Base-by-base conservation (phyloP, 116 monocot genomes). In the Cymodocea nodosa region DNA sequence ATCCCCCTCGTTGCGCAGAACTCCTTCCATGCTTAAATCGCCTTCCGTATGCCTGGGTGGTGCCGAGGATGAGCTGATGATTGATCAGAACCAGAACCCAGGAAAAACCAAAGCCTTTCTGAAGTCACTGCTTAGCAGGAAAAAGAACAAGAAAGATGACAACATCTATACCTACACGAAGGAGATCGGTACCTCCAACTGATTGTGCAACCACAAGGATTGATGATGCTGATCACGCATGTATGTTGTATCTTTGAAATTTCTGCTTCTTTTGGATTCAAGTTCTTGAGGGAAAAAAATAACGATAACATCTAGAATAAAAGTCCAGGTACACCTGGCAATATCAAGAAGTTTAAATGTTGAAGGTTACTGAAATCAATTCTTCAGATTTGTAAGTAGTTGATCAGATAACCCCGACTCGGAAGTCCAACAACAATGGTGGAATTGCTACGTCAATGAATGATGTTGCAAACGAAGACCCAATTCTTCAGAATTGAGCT, bases 111-210 rank as follows among this genome's bases (percentile, higher is more conserved):
- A 66, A 67, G 73, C 77, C 37, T 76, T 83, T 35, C 83, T 93
- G 57, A 88, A 88, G 76, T 44, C 83, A 15, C 63, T 93, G 59
- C 83, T 93, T 40, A 85, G 74, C 23, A 70, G 79, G 73, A 83
- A 77, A 65, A 83, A 76, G 72, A 67, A 77, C 18, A 83, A 66
- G 70, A 85, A 83, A 61, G 93, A 85, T 53, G 83, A 83, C 15
- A 81, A 62, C 59, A 37, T 82, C 64, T 75, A 77, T 54, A 70
- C 50, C 64, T 90, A 84, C 75, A 75, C 87, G 67, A 87, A 92
- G 66, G 91, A 57, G 4, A 23, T 23, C 24, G 11, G 14, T 23
- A 23, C 23, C 24, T 24, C 57, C 24, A 57, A 22, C 23, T 10
- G 23, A 25, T n/a, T n/a, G n/a, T 13, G 12, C 23, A 56, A 56